Evolutionary conservation across 2,329 filamentous ascomycete genomes (phyloP).

Genomic region (Penicillium sp.): DNA sequence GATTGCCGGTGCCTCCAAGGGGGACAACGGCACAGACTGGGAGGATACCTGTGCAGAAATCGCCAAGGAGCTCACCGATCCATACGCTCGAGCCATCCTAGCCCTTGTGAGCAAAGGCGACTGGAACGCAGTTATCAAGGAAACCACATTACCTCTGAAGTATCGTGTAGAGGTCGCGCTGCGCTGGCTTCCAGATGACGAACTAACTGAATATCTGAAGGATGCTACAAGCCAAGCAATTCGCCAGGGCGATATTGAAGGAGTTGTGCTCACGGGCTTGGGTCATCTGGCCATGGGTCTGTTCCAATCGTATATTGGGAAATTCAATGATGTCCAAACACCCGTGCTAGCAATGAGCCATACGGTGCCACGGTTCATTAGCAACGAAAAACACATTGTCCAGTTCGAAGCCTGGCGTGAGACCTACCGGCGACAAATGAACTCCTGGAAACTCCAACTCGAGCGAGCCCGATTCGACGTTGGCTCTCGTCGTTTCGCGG

Average conservation of each 20-base stretch:
- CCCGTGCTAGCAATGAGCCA: constrained; percentile 53
- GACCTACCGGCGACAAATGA: constrained; percentile 53
- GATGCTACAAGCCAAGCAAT: constrained; percentile 46
- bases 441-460: constrained; percentile 53
- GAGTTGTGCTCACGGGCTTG: constrained; percentile 54
- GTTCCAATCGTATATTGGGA: constrained; percentile 52
- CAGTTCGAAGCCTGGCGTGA: constrained; percentile 54
- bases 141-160: constrained; percentile 50
- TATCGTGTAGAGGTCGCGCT: constrained; percentile 56
- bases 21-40: constrained; percentile 49
- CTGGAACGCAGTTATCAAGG: constrained; percentile 52
- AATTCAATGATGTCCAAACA: constrained; percentile 54
- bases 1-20: constrained; percentile 39
- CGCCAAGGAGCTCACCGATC: constrained; percentile 53
- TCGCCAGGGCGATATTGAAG: constrained; percentile 51
- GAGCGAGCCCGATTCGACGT: constrained; percentile 53
- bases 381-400: constrained; percentile 43
- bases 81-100: constrained; percentile 54
- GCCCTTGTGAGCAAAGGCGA: constrained; percentile 52
- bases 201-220: constrained; percentile 46
- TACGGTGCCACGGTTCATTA: constrained; percentile 51
- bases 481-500: constrained; percentile 47
- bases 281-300: constrained; percentile 51
- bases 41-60: constrained; percentile 55
- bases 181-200: constrained; percentile 41